These are phyloP conservation scores for Globisporangium megalacanthum DNA, from an alignment of 352 stramenopile species.

Conservation along the genomic window DNA sequence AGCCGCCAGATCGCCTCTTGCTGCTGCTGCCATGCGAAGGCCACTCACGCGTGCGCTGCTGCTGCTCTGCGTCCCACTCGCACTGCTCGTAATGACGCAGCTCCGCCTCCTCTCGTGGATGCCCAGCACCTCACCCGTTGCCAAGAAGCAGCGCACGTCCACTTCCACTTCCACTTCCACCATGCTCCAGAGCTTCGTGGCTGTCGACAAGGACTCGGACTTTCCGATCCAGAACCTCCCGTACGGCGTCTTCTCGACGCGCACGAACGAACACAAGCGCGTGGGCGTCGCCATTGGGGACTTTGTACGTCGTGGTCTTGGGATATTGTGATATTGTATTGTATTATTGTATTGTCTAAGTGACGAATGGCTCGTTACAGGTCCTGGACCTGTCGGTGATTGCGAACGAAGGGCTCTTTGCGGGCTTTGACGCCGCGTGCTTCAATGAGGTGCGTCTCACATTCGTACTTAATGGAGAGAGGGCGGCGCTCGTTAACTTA, in stretches of 20 bases:
- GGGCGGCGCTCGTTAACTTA: slow-evolving; percentile 5
- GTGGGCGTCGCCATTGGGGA: slow-evolving; percentile 82
- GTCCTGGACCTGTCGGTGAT: slow-evolving; percentile 89
- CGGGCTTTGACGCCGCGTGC: slow-evolving; percentile 69
- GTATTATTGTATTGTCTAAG: not conserved
- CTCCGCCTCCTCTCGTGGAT: not conserved
- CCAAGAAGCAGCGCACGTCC: not conserved
- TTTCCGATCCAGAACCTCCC: slow-evolving; percentile 95
- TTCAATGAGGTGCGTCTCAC: slow-evolving; percentile 46
- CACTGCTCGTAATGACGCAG: not conserved
- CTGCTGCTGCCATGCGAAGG: not conserved
- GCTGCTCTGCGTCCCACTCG: not conserved
- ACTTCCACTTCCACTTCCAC: not conserved
- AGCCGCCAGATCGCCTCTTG: no score
- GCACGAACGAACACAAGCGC: slow-evolving; percentile 56
- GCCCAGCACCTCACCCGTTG: not conserved
- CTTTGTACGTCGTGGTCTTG: slow-evolving; percentile 30
- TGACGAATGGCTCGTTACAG: slow-evolving; percentile 11
- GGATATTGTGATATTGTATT: not conserved
- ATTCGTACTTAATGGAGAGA: not conserved
- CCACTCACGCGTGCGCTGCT: not conserved
- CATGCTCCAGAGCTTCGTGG: slow-evolving; percentile 53
- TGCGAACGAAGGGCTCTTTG: slow-evolving; percentile 86
- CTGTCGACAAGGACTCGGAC: slow-evolving; percentile 56
- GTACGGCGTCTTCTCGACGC: slow-evolving; percentile 92